These are phyloP conservation scores for Termitomyces sp. DNA, from an alignment of 768 basidiomycete genomes.

Conservation along the genomic window DNA sequence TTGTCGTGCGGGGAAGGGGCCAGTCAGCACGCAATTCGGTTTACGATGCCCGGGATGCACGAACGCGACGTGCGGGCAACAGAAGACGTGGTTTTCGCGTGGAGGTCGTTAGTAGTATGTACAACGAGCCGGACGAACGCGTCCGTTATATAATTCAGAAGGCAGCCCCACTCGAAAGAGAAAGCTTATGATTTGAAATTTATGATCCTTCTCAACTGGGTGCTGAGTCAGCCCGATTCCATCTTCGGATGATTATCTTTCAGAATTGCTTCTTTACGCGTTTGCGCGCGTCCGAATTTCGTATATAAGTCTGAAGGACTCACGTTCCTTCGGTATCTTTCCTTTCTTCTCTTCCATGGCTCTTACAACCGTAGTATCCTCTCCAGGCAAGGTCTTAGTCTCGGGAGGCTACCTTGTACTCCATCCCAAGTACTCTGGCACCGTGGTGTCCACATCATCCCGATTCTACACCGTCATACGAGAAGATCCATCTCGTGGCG, in stretches of 20 bases:
- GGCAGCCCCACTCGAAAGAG: background rate
- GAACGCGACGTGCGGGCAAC: slow-evolving; percentile 80
- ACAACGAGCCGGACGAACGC: background rate
- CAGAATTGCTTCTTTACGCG: slow-evolving; percentile 7
- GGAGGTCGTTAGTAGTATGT: slow-evolving; percentile 50
- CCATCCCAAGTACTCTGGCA: slow-evolving; percentile 78
- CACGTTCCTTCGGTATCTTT: background rate
- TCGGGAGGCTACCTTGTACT: slow-evolving; percentile 98
- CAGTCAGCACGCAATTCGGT: slow-evolving; percentile 73
- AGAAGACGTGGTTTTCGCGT: slow-evolving; percentile 86
- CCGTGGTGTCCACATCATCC: slow-evolving; percentile 89
- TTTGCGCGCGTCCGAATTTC: slow-evolving; percentile 2
- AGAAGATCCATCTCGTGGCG: slow-evolving; percentile 24
- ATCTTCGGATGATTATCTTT: background rate
- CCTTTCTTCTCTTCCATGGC: slow-evolving; percentile 30
- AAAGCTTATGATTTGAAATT: background rate
- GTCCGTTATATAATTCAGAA: slow-evolving; percentile 2
- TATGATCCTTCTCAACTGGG: background rate
- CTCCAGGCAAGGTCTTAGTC: slow-evolving; percentile 92
- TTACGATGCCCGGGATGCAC: slow-evolving; percentile 94
- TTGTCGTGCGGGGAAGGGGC: slow-evolving; percentile 53
- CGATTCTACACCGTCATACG: slow-evolving; percentile 86
- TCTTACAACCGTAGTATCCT: slow-evolving; percentile 70
- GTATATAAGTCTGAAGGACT: slow-evolving; percentile 7
- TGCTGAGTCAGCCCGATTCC: slow-evolving; percentile 13